Base-by-base conservation (phyloP, 805 yeast species). In the Lipomyces yamadae region DNA sequence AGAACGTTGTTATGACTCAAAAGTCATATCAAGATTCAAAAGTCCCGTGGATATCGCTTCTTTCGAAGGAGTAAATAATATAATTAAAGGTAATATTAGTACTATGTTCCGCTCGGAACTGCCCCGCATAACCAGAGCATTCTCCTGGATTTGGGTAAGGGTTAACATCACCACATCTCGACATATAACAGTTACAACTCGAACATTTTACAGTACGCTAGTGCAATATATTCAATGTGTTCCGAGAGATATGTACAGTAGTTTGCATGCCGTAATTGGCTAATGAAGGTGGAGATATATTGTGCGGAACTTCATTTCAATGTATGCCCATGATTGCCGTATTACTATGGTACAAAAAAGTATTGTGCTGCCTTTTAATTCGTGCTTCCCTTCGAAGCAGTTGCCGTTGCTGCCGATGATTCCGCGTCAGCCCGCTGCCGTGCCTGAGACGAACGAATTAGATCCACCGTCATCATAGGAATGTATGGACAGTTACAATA, bases 381-480 rank as follows among this genome's bases (percentile, higher is more conserved):
- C 29, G n/a, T 42, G 48, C 18, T 42, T n/a, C 15, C 48, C 48
- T n/a, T 42, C 6, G 24, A 24, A 15, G 48, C 48, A 15, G 48
- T 42, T 42, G n/a, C 48, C 8, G 24, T 24, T 42, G 48, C 48
- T n/a, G n/a, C 48, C 10, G 48, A 42, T 15, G 48, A 18, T 42
- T 42, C 48, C 10, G 48, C 48, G 10, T 42, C 48, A 5, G 48
- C 48, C n/a, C 29, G 48, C 48, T 42, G 15, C 24, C 48, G 48
- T 8, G 48, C 48, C 48, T 42, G 48, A 15, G n/a, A 42, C 24
- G 48, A 42, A 42, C 48, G 48, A 42, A 42, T 42, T 42, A 42
- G 39, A 37, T 37, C 39, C 13, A 37, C 15, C 10, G 39, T 1
- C 10, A 37, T 10, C 24, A 2, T 11, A 37, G 15, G 24, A 37